Evolutionary conservation across 1,139 yeast genomes (phyloP).

Genomic region (Geotrichum klebahnii): DNA sequence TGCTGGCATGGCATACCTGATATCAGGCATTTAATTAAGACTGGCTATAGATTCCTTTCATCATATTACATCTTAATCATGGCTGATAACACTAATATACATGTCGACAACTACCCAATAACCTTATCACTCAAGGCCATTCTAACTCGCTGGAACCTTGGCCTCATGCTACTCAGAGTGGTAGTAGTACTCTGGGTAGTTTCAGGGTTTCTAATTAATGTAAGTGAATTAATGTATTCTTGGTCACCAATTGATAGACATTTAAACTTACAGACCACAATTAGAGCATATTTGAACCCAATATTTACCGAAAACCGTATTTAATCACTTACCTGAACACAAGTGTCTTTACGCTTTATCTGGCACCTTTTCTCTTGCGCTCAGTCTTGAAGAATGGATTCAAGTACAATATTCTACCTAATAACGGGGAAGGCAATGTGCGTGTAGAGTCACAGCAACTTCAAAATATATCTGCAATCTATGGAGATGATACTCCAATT

Average conservation of each 20-base stretch:
- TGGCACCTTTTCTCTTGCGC: slow-evolving; percentile 50
- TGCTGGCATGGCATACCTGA: no score
- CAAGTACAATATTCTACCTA: no score
- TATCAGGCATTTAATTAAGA: no score
- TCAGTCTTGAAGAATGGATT: slow-evolving; percentile 9
- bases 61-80: no score
- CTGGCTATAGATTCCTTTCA: no score
- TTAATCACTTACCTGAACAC: slow-evolving; percentile 89
- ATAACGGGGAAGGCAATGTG: no score
- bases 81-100: no score
- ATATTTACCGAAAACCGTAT: slow-evolving; percentile 81
- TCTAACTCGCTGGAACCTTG: slow-evolving; percentile 57
- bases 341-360: slow-evolving; percentile 71
- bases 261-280: no score
- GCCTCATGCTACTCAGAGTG: slow-evolving; percentile 62
- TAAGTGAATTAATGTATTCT: neutral
- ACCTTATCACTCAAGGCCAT: neutral
- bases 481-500: no score
- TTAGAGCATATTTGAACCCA: slow-evolving; percentile 51
- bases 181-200: slow-evolving; percentile 87
- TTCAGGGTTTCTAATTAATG: slow-evolving; percentile 53
- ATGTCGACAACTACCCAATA: neutral
- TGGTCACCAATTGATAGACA: neutral
- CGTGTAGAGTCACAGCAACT: no score
- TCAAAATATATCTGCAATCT: no score